phyloP scores from a whole-genome alignment of 1,284 basidiomycete genomes.

The Moesziomyces globuligerus region DNA sequence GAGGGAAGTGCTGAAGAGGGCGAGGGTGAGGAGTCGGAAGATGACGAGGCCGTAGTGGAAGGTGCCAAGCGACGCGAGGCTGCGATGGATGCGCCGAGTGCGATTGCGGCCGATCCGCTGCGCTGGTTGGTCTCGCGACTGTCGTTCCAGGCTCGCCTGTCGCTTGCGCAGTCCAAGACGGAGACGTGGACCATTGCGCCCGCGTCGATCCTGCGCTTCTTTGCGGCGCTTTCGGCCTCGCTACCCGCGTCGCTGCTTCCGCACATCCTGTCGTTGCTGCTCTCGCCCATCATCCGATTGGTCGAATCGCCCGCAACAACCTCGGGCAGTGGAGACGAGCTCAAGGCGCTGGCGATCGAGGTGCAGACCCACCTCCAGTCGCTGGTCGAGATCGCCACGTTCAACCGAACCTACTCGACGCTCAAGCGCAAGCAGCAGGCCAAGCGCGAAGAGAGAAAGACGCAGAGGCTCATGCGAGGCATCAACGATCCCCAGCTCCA shows the following conservation, averaged over 20 bases:
- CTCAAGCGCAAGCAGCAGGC: slow-evolving; percentile 79
- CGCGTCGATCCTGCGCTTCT: slow-evolving; percentile 76
- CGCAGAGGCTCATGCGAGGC: slow-evolving; percentile 72
- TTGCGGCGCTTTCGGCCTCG: slow-evolving; percentile 42
- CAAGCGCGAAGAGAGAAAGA: slow-evolving; percentile 79
- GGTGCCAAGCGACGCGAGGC: slow-evolving; percentile 51
- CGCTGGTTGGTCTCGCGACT: slow-evolving; percentile 93
- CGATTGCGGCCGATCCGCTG: slow-evolving; percentile 73
- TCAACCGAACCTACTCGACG: slow-evolving; percentile 80
- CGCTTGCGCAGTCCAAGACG: slow-evolving; percentile 60
- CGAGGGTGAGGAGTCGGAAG: background rate
- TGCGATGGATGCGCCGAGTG: slow-evolving; percentile 21
- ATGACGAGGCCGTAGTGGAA: slow-evolving; percentile 31
- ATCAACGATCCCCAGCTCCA: slow-evolving; percentile 57
- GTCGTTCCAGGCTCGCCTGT: slow-evolving; percentile 79
- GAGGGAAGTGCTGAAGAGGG: slow-evolving; percentile 34
- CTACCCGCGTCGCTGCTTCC: slow-evolving; percentile 69
- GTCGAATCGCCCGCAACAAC: slow-evolving; percentile 74
- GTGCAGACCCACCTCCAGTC: slow-evolving; percentile 86
- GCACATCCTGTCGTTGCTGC: slow-evolving; percentile 81
- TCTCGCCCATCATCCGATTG: slow-evolving; percentile 87
- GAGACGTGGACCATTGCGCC: slow-evolving; percentile 81
- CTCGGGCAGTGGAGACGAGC: slow-evolving; percentile 72
- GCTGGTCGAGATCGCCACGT: slow-evolving; percentile 84
- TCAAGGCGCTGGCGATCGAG: slow-evolving; percentile 84